A percentile compares a stretch with the other conserved stretches of the same genome.
Evolutionary conservation across 1,284 basidiomycete genomes (phyloP).

Genomic region (Ceratobasidium sp.): DNA sequence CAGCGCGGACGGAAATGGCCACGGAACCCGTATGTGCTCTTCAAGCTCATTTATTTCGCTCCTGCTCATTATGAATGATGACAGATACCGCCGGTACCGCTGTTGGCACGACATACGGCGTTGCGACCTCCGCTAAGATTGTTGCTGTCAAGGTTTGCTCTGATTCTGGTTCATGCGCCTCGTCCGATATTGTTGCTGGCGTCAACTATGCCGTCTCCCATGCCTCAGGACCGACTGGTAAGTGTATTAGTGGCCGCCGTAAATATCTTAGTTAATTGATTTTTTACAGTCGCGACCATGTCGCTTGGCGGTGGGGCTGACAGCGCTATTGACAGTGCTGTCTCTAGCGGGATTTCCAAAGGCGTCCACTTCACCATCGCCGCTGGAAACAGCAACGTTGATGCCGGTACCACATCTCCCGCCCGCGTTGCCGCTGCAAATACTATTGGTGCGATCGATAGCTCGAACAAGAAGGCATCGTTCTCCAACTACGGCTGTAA

Average conservation of each 20-base stretch:
- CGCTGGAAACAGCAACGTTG: slow-evolving; percentile 80
- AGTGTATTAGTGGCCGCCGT: background rate
- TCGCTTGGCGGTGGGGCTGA: slow-evolving; percentile 34
- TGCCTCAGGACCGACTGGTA: slow-evolving; percentile 63
- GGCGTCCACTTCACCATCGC: slow-evolving; percentile 97
- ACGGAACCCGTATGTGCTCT: slow-evolving; percentile 19
- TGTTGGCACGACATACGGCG: slow-evolving; percentile 81
- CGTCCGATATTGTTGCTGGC: slow-evolving; percentile 92
- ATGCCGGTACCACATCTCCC: slow-evolving; percentile 57
- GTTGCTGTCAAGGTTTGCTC: slow-evolving; percentile 98
- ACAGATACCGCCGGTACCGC: slow-evolving; percentile 59
- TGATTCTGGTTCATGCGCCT: slow-evolving; percentile 91
- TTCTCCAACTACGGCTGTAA: slow-evolving; percentile 81
- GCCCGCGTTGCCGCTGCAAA: slow-evolving; percentile 81
- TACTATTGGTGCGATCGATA: slow-evolving; percentile 88
- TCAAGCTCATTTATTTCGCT: background rate
- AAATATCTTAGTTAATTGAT: slow-evolving; percentile 53
- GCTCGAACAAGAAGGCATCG: slow-evolving; percentile 89
- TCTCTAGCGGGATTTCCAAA: slow-evolving; percentile 72
- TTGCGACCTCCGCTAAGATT: slow-evolving; percentile 93
- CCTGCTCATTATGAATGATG: background rate
- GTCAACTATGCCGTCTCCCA: slow-evolving; percentile 85
- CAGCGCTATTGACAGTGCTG: slow-evolving; percentile 47
- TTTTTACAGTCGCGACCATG: slow-evolving; percentile 38
- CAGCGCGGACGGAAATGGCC: slow-evolving; percentile 22